These are phyloP conservation scores for Phytophthora syringae DNA, from an alignment of 352 stramenopile genomes.

Conservation along the genomic window DNA sequence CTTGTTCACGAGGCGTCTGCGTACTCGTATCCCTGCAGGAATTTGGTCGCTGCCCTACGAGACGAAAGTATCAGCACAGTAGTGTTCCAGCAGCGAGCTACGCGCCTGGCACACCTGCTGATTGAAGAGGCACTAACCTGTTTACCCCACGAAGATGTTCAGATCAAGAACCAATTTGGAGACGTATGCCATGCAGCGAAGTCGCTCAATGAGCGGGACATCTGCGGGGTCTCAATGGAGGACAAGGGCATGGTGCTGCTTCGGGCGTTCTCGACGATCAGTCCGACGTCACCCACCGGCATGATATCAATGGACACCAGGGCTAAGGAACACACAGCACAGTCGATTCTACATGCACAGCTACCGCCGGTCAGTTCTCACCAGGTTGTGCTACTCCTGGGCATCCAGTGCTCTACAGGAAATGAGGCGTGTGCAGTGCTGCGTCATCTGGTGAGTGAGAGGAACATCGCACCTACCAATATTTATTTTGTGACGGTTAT, in stretches of 20 bases:
- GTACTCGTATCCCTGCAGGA: slow-evolving; percentile 42
- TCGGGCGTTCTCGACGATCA: slow-evolving; percentile 34
- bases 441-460: slow-evolving; percentile 43
- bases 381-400: slow-evolving; percentile 50
- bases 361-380: slow-evolving; percentile 32
- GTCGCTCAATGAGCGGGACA: slow-evolving; percentile 32
- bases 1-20: slow-evolving; percentile 43
- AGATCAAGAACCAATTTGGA: slow-evolving; percentile 34
- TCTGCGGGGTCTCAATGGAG: slow-evolving; percentile 37
- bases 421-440: slow-evolving; percentile 44
- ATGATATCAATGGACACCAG: slow-evolving; percentile 25
- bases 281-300: slow-evolving; percentile 27
- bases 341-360: slow-evolving; percentile 26
- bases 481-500: slow-evolving; percentile 71
- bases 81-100: slow-evolving; percentile 38
- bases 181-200: slow-evolving; percentile 31
- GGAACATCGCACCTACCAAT: slow-evolving; percentile 29
- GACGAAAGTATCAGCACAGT: slow-evolving; percentile 29
- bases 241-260: slow-evolving; percentile 34
- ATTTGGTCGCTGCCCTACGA: slow-evolving; percentile 37
- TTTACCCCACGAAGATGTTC: slow-evolving; percentile 33
- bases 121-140: slow-evolving; percentile 47
- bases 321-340: background rate
- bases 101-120: slow-evolving; percentile 41
- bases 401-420: slow-evolving; percentile 54